Base-by-base conservation (phyloP, 129 eudicot species). In the Pulicaria dysenterica region DNA sequence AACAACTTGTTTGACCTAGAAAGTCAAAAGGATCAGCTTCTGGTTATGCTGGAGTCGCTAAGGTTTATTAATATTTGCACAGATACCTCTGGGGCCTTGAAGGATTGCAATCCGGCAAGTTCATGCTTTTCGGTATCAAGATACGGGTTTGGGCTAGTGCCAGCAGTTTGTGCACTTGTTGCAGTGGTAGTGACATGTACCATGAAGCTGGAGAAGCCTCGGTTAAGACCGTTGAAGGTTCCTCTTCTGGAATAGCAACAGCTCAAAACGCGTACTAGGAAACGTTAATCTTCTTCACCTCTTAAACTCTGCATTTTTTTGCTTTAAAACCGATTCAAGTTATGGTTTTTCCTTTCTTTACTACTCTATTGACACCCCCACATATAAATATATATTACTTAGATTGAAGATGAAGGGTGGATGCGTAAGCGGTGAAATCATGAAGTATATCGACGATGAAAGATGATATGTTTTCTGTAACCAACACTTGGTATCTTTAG, bases 141-240 rank as follows among this genome's bases (percentile, higher is more conserved):
- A 78, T 89, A 72, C 51, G 94, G 88, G 15, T 59, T 92, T 56
- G 98, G 98, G 17, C 89, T 92, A 3, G 80, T 92, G 72, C 96
- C 95, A 3, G 98, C 96, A 5, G 46, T 87, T 43, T 89, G 85
- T 87, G 89, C 96, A 19, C 77, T 89, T 10, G 58, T 74, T 4
- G 95, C 87, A 16, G 85, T 92, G 59, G 55, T 73, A 15, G 89
- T 91, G 15, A 86, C 97, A 53, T 89, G 67, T 62, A 86, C 81
- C 77, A 86, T 89, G 91, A 79, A 89, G 77, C 86, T 92, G 19
- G 83, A 79, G 16, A 63, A 81, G 44, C 79, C 87, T 6, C 64
- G 82, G 50, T 73, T 80, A 73, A 78, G 58, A 59, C 87, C 88
- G 66, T 62, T 82, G 63, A 64, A 38, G 34, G 87, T 80, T 45